Percentiles rank a stretch among this genome's conserved stretches.
These are phyloP conservation scores for Caryopteris hybrid DNA, from an alignment of 305 asterid genomes.

Conservation along the genomic window DNA sequence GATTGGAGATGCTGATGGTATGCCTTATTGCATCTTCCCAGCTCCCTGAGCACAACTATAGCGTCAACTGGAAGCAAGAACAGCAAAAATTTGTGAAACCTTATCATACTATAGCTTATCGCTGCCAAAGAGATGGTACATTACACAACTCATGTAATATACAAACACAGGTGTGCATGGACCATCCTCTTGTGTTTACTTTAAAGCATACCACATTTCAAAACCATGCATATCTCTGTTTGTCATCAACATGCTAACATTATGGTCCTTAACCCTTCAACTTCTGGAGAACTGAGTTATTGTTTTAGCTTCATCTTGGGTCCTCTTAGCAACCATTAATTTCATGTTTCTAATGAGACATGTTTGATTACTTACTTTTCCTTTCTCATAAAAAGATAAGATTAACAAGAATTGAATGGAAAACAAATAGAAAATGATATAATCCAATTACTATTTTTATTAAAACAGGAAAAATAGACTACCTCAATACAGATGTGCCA, in stretches of 20 bases:
- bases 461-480: slow-evolving; percentile 18
- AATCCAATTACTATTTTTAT: not conserved
- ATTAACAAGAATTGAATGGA: slow-evolving; percentile 7
- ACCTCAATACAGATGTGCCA: slow-evolving; percentile 97
- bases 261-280: slow-evolving; percentile 3
- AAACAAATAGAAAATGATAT: not conserved
- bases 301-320: not conserved
- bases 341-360: not conserved
- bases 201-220: not conserved
- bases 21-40: not conserved
- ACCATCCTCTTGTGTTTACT: not conserved
- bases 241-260: not conserved
- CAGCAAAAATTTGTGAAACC: not conserved
- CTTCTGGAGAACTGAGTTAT: slow-evolving; percentile 10
- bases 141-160: not conserved
- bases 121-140: slow-evolving; percentile 1
- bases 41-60: not conserved
- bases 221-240: not conserved
- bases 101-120: not conserved
- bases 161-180: not conserved
- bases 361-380: not conserved
- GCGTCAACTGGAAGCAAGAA: not conserved
- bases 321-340: slow-evolving; percentile 3
- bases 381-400: slow-evolving; percentile 10
- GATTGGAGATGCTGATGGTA: not conserved